These are phyloP conservation scores for Suillus clintonianus DNA, from an alignment of 768 basidiomycete species.

Conservation along the genomic window DNA sequence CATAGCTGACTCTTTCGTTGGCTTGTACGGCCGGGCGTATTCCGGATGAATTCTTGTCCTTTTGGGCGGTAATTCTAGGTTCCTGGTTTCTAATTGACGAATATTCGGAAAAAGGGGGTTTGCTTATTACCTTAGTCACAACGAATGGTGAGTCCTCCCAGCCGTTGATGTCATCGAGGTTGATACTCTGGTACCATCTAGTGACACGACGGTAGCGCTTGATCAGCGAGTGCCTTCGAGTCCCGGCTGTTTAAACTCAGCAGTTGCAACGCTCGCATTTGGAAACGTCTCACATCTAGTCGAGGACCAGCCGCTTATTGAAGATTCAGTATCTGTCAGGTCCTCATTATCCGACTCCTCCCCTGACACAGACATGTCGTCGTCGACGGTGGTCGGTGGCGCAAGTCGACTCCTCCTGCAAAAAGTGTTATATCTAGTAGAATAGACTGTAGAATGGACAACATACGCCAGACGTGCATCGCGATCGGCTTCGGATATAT, in stretches of 20 bases:
- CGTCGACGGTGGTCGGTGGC: slow-evolving; percentile 40
- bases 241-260: slow-evolving; percentile 21
- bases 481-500: slow-evolving; percentile 63
- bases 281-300: slow-evolving; percentile 30
- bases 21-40: background rate
- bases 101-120: background rate
- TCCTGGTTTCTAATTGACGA: background rate
- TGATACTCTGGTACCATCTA: slow-evolving; percentile 46
- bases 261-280: slow-evolving; percentile 1
- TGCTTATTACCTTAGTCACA: slow-evolving; percentile 39
- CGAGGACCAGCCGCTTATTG: slow-evolving; percentile 42
- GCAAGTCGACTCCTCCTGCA: slow-evolving; percentile 55
- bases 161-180: slow-evolving; percentile 34
- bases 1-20: background rate
- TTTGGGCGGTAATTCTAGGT: background rate
- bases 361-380: slow-evolving; percentile 55
- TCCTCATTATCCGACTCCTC: slow-evolving; percentile 83
- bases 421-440: background rate
- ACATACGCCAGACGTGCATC: slow-evolving; percentile 74
- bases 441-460: background rate
- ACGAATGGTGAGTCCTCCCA: slow-evolving; percentile 54
- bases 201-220: slow-evolving; percentile 50
- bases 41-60: background rate
- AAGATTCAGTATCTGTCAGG: slow-evolving; percentile 51
- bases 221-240: slow-evolving; percentile 29